phyloP scores from a whole-genome alignment of 2,329 filamentous ascomycete genomes.

The Sarocladium kiliense region DNA sequence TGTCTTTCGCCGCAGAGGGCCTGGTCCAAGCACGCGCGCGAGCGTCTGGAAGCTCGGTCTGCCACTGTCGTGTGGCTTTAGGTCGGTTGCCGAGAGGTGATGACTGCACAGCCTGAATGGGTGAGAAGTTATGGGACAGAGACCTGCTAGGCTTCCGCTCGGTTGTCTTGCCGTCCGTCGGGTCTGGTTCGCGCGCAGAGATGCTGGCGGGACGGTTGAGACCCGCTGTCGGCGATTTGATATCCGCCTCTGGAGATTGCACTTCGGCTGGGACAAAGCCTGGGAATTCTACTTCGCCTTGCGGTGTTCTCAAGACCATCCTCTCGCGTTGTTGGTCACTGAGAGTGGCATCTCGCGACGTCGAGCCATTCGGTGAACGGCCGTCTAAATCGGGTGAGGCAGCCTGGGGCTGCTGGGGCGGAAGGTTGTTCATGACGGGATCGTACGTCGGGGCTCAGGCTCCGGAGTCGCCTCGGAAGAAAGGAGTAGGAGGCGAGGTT shows the following conservation, averaged over 20 bases:
- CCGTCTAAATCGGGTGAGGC: neutral
- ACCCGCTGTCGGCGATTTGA: neutral
- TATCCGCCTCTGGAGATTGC: neutral
- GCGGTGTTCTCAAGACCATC: neutral
- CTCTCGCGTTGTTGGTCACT: neutral
- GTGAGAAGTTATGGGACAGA: neutral
- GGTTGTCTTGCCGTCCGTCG: neutral
- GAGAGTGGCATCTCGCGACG: neutral
- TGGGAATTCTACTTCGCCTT: slow-evolving; percentile 5
- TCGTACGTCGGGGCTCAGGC: neutral
- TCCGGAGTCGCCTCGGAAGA: neutral
- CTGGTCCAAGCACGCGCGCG: neutral
- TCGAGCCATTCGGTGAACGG: neutral
- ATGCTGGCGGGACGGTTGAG: neutral
- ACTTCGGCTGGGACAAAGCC: slow-evolving; percentile 1
- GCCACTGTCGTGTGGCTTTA: slow-evolving; percentile 4
- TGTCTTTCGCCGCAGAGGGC: neutral
- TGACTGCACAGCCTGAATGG: neutral
- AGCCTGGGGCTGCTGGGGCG: slow-evolving; percentile 1
- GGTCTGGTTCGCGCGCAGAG: neutral
- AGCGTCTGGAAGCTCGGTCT: slow-evolving; percentile 1
- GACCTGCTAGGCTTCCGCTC: neutral
- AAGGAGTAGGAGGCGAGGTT: neutral
- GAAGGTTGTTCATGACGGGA: neutral
- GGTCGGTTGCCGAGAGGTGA: neutral